Percentiles rank a stretch among this genome's conserved stretches.
Evolutionary conservation across 1,139 yeast species (phyloP).

Genomic region (Ashbya aceris): DNA sequence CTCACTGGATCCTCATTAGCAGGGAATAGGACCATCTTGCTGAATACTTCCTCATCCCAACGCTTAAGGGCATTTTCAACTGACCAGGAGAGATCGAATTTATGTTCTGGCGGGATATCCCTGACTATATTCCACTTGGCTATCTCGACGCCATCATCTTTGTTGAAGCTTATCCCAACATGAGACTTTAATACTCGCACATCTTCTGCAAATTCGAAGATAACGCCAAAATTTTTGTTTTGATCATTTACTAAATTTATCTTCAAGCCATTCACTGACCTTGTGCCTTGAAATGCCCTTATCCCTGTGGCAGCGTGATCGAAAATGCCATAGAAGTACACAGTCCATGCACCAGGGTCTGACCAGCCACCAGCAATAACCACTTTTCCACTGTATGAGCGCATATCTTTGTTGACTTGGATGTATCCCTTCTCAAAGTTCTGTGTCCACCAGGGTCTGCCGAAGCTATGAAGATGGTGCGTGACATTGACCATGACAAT

Average conservation of each 20-base stretch:
- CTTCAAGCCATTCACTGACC: neutral
- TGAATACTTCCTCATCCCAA: slow-evolving; percentile 31
- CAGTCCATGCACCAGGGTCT: slow-evolving; percentile 28
- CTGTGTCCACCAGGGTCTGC: slow-evolving; percentile 33
- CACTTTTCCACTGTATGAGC: slow-evolving; percentile 27
- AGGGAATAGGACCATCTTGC: slow-evolving; percentile 18
- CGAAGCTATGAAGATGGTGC: slow-evolving; percentile 28
- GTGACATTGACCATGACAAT: slow-evolving; percentile 28
- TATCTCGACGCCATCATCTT: slow-evolving; percentile 20
- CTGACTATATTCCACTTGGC: slow-evolving; percentile 30
- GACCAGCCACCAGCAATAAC: slow-evolving; percentile 33
- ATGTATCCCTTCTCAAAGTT: slow-evolving; percentile 28
- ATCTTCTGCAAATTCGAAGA: slow-evolving; percentile 20
- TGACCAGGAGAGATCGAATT: slow-evolving; percentile 22
- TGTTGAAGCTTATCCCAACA: slow-evolving; percentile 33
- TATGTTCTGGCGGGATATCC: slow-evolving; percentile 18
- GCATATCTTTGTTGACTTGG: slow-evolving; percentile 15
- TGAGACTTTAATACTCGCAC: slow-evolving; percentile 17
- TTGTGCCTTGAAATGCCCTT: slow-evolving; percentile 14
- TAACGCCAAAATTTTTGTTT: slow-evolving; percentile 24
- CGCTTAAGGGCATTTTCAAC: slow-evolving; percentile 20
- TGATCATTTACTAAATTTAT: slow-evolving; percentile 9
- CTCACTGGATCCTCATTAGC: slow-evolving; percentile 23
- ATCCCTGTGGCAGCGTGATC: slow-evolving; percentile 16
- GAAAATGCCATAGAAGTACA: slow-evolving; percentile 31